Conservation (phyloP, 805 yeast species). For the Lipomyces sp. region DNA sequence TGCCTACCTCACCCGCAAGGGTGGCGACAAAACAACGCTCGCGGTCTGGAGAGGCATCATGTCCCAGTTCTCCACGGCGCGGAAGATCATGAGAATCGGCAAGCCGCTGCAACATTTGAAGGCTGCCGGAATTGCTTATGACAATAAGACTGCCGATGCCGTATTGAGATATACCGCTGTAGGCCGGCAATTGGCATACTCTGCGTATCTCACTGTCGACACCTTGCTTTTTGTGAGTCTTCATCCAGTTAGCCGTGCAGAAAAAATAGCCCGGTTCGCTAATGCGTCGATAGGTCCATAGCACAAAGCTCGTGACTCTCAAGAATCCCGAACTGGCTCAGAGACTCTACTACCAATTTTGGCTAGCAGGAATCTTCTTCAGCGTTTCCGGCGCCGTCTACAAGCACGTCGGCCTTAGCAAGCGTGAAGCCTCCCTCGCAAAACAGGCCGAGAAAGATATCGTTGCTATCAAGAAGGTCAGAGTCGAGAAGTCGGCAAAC, state of each 20-base stretch:
- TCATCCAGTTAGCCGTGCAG: conserved; percentile 13
- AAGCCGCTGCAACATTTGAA: conserved; percentile 75
- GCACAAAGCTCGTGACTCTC: conserved; percentile 46
- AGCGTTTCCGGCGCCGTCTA: conserved; percentile 66
- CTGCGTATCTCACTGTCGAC: conserved; percentile 47
- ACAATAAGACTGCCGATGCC: conserved; percentile 71
- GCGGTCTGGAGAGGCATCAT: conserved; percentile 61
- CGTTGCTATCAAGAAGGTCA: conserved; percentile 48
- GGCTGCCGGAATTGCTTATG: conserved; percentile 68
- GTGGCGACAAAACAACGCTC: conserved; percentile 56
- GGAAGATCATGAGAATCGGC: conserved; percentile 83
- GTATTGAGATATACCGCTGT: conserved; percentile 53
- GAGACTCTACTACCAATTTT: conserved; percentile 67
- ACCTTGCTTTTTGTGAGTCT: conserved; percentile 43
- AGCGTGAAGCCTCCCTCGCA: conserved; percentile 46
- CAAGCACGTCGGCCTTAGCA: conserved; percentile 53
- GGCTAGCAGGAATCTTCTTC: conserved; percentile 73
- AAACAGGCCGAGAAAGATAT: conserved; percentile 48
- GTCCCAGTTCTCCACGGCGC: conserved; percentile 64
- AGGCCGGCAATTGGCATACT: conserved; percentile 46
- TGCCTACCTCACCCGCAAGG: conserved; percentile 62
- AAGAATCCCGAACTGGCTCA: conserved; percentile 54
- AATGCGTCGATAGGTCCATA: conserved; percentile 53
- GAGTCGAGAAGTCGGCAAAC: conserved; percentile 53
- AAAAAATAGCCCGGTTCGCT: background rate